These are phyloP conservation scores for Penicillium sp. DNA, from an alignment of 2,329 filamentous ascomycete genomes.

Conservation along the genomic window DNA sequence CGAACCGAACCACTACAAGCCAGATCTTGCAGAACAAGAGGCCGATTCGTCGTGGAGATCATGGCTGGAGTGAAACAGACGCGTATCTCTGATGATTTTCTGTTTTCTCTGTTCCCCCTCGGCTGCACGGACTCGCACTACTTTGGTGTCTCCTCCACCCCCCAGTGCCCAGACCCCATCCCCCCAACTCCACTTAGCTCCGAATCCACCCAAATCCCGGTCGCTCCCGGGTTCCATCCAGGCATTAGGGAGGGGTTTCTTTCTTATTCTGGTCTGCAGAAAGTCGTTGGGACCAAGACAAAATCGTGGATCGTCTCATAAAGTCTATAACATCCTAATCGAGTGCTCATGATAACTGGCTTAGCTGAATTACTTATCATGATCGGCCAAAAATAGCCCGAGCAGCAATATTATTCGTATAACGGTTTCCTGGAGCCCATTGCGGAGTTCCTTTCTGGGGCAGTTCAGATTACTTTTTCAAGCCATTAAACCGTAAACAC, in stretches of 20 bases:
- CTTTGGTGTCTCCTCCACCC: background rate
- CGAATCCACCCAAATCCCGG: constrained; percentile 26
- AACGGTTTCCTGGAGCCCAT: background rate
- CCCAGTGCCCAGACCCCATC: constrained; percentile 3
- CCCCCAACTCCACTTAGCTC: constrained; percentile 15
- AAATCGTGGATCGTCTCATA: background rate
- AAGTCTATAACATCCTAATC: background rate
- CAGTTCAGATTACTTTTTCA: background rate
- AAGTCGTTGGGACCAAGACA: constrained; percentile 1
- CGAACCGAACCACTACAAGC: constrained; percentile 17
- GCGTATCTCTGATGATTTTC: constrained; percentile 30
- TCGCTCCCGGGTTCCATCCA: constrained; percentile 19
- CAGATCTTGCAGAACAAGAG: constrained; percentile 4
- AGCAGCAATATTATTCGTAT: background rate
- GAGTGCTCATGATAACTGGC: background rate
- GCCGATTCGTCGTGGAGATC: constrained; percentile 23
- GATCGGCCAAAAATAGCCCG: background rate
- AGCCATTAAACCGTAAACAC: background rate
- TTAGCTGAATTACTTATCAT: background rate
- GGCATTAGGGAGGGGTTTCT: background rate
- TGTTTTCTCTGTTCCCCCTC: constrained; percentile 21
- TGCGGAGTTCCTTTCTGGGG: constrained; percentile 3
- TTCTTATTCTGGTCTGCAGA: constrained; percentile 7
- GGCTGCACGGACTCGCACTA: constrained; percentile 41
- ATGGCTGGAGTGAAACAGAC: constrained; percentile 39